A percentile compares a stretch with the other conserved stretches of the same genome.
Evolutionary conservation across 306 rosid genomes (phyloP).

Genomic region (Myrica gale): DNA sequence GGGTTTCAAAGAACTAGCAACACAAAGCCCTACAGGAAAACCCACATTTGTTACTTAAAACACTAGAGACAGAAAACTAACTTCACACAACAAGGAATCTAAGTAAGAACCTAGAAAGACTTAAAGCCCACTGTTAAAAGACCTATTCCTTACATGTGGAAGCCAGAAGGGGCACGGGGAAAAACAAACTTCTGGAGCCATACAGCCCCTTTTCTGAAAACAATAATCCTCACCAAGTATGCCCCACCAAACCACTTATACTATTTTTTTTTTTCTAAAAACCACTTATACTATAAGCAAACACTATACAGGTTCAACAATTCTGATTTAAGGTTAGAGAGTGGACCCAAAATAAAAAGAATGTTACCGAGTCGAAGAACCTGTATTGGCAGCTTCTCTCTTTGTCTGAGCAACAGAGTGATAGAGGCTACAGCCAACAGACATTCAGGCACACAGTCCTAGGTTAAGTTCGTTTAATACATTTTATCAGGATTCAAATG

Average conservation of each 20-base stretch:
- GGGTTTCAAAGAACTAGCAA: neutral
- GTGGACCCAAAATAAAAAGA: neutral
- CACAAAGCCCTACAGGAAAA: conserved; percentile 16
- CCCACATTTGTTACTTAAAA: neutral
- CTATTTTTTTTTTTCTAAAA: too few species aligned
- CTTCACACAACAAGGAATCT: conserved; percentile 7
- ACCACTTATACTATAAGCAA: too few species aligned
- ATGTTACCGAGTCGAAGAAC: conserved; percentile 3
- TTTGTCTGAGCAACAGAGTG: neutral
- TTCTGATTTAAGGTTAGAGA: neutral
- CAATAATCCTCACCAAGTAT: conserved; percentile 20
- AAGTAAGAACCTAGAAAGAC: conserved; percentile 1
- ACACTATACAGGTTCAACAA: neutral
- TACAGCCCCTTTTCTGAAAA: neutral
- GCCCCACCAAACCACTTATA: conserved; percentile 4
- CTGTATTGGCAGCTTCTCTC: conserved; percentile 21
- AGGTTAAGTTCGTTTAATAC: too few species aligned
- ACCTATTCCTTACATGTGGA: conserved; percentile 24
- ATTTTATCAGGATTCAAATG: too few species aligned
- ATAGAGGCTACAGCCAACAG: conserved; percentile 7
- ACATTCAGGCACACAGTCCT: neutral
- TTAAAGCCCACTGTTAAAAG: conserved; percentile 18
- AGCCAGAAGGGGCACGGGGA: conserved; percentile 33
- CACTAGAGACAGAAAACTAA: conserved; percentile 4
- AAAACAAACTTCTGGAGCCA: conserved; percentile 17